Conservation (phyloP, 805 yeast genomes). For the Alloascoidea africana region DNA sequence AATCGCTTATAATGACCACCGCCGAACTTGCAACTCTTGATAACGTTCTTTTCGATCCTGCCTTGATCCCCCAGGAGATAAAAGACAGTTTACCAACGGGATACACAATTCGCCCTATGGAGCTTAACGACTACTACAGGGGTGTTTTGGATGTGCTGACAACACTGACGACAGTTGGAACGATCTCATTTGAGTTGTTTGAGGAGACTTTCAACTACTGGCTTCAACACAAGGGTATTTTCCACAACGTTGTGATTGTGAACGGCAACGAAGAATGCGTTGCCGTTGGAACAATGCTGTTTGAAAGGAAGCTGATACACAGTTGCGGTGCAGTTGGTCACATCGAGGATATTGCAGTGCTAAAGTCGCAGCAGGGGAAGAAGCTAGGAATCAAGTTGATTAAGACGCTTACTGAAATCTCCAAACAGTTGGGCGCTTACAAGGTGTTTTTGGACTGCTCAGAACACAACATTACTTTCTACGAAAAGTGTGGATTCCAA, state of each 20-base stretch:
- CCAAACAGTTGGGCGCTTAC: conserved; percentile 53
- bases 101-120: conserved; percentile 46
- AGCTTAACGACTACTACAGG: conserved; percentile 38
- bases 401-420: conserved; percentile 42
- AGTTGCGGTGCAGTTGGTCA: conserved; percentile 80
- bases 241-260: conserved; percentile 56
- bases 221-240: conserved; percentile 33
- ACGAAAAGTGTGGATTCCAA: conserved; percentile 72
- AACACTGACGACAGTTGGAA: conserved; percentile 75
- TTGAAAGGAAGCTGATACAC: conserved; percentile 75
- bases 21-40: conserved; percentile 6
- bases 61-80: conserved; percentile 13
- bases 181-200: conserved; percentile 37
- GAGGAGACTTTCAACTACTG: conserved; percentile 38
- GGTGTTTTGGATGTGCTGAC: conserved; percentile 48
- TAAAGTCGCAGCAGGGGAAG: conserved; percentile 64
- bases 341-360: conserved; percentile 87
- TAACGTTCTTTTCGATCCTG: conserved; percentile 10
- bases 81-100: conserved; percentile 34
- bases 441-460: conserved; percentile 86
- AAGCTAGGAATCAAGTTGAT: conserved; percentile 62
- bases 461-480: conserved; percentile 66
- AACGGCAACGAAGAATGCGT: conserved; percentile 39
- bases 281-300: conserved; percentile 69
- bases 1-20: conserved; percentile 3